These are phyloP conservation scores for Gynostemma pentaphyllum DNA, from an alignment of 306 rosid genomes.

Conservation along the genomic window DNA sequence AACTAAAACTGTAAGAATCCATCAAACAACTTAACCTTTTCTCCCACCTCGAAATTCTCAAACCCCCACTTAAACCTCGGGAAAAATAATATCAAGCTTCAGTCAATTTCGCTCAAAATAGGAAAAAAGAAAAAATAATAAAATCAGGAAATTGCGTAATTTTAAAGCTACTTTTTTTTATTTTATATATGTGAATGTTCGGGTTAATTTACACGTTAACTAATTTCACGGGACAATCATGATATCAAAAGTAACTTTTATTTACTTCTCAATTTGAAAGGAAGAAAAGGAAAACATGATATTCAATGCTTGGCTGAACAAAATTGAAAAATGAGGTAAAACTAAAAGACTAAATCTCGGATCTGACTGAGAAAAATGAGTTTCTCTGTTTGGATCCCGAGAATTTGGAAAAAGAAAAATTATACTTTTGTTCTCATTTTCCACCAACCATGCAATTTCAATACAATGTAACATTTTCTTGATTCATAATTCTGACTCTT, in stretches of 20 bases:
- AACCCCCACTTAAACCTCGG: conserved; percentile 26
- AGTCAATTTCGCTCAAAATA: neutral
- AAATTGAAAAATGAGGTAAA: neutral
- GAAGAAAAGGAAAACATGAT: neutral
- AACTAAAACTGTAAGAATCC: conserved; percentile 28
- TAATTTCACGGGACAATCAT: too few species aligned
- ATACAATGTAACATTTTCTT: neutral
- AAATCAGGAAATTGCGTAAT: too few species aligned
- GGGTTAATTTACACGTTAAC: too few species aligned
- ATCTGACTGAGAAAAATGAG: conserved; percentile 16
- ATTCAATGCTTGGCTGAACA: neutral
- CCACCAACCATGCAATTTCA: neutral
- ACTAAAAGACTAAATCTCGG: conserved; percentile 9
- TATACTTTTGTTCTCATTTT: neutral
- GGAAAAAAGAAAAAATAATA: too few species aligned
- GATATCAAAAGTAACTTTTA: too few species aligned
- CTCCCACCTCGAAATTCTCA: conserved; percentile 20
- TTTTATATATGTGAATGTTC: too few species aligned
- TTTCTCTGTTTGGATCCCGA: neutral
- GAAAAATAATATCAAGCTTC: conserved; percentile 7
- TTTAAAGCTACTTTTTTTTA: neutral
- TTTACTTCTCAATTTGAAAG: neutral
- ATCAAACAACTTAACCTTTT: conserved; percentile 14
- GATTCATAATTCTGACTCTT: neutral
- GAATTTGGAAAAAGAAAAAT: neutral